phyloP scores from a whole-genome alignment of 257 asterid species.

The Solanum paucissectum region DNA sequence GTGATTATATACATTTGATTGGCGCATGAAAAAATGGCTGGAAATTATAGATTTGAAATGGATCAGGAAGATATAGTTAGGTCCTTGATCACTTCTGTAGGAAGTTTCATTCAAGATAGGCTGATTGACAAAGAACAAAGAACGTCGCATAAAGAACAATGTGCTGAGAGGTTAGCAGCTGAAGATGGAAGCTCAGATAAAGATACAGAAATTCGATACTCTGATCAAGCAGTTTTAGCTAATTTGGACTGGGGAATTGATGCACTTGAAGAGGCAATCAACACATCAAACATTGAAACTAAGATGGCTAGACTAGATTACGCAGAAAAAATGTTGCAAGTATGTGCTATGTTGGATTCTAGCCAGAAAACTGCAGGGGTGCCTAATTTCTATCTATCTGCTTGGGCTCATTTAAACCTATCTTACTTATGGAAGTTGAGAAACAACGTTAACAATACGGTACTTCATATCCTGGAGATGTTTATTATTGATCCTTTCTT shows the following conservation, averaged over 20 bases:
- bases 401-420: conserved; percentile 75
- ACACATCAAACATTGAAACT: conserved; percentile 52
- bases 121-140: conserved; percentile 42
- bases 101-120: conserved; percentile 55
- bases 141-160: conserved; percentile 51
- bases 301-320: conserved; percentile 64
- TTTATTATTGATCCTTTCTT: conserved; percentile 60
- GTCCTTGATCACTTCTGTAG: conserved; percentile 34
- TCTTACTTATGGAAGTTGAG: conserved; percentile 55
- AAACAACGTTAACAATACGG: conserved; percentile 26
- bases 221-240: conserved; percentile 79
- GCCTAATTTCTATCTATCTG: conserved; percentile 69
- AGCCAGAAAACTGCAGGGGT: conserved; percentile 61
- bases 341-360: conserved; percentile 63
- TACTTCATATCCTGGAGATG: conserved; percentile 58
- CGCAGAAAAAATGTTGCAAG: conserved; percentile 76
- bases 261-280: conserved; percentile 76
- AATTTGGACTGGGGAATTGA: conserved; percentile 88
- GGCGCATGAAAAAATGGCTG: conserved; percentile 16
- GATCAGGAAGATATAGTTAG: conserved; percentile 50
- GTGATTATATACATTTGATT: background rate
- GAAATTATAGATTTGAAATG: conserved; percentile 44
- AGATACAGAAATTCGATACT: conserved; percentile 42
- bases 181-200: conserved; percentile 35
- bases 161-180: conserved; percentile 78